Evolutionary conservation across 2,329 filamentous ascomycete species (phyloP).

Genomic region (Phialemoniopsis sp.): DNA sequence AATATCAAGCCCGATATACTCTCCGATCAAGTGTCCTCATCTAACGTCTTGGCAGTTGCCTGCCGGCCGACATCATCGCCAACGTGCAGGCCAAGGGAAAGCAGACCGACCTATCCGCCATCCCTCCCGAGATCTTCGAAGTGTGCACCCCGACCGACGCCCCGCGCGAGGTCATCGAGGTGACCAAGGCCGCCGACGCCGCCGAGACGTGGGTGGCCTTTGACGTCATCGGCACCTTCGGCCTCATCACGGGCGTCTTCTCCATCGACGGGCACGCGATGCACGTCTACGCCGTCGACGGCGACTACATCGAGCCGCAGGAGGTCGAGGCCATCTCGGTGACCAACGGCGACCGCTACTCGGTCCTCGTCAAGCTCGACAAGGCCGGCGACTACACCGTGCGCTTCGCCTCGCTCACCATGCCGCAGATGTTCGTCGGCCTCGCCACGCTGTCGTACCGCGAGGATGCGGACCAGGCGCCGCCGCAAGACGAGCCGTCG

Average conservation of each 20-base stretch:
- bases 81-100: constrained; percentile 17
- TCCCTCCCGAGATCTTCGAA: constrained; percentile 38
- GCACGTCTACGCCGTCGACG: constrained; percentile 51
- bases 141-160: constrained; percentile 42
- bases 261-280: constrained; percentile 50
- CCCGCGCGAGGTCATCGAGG: constrained; percentile 34
- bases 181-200: constrained; percentile 13
- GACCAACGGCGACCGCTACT: constrained; percentile 49
- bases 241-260: constrained; percentile 37
- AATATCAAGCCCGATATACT: background rate
- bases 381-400: constrained; percentile 48
- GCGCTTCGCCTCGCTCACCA: constrained; percentile 42
- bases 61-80: constrained; percentile 35
- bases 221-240: constrained; percentile 47
- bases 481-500: constrained; percentile 16
- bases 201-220: constrained; percentile 41
- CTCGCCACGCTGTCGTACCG: constrained; percentile 42
- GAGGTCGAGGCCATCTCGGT: constrained; percentile 41
- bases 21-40: no score
- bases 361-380: constrained; percentile 41
- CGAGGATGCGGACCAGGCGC: background rate
- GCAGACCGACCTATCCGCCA: constrained; percentile 23
- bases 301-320: constrained; percentile 47
- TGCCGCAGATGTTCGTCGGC: constrained; percentile 51
- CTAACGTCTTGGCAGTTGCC: constrained; percentile 18